phyloP scores from a whole-genome alignment of 2,329 filamentous ascomycete species.

The Ophiosphaerella narmari region DNA sequence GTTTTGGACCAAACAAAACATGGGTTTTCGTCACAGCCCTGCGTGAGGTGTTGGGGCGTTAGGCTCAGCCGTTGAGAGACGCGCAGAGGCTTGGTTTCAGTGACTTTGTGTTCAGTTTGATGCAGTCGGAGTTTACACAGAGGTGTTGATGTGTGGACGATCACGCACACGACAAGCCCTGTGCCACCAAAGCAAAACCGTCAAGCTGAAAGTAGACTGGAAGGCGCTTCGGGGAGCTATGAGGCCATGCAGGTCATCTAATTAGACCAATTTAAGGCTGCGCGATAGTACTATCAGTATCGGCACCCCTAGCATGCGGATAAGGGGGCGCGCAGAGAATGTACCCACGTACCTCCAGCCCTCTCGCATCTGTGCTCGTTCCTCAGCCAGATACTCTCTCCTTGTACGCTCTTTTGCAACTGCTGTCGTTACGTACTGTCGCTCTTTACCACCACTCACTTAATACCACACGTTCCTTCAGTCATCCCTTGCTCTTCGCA shows the following conservation, averaged over 20 bases:
- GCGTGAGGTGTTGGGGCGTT: constrained; percentile 15
- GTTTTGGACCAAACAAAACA: constrained; percentile 27
- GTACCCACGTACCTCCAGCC: constrained; percentile 32
- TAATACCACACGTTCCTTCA: constrained; percentile 34
- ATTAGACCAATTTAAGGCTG: constrained; percentile 42
- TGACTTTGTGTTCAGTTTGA: constrained; percentile 14
- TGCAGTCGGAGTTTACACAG: constrained; percentile 6
- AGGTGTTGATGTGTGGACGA: constrained; percentile 4
- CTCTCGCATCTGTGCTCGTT: constrained; percentile 24
- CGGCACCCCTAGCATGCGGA: constrained; percentile 33
- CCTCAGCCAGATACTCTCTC: constrained; percentile 18
- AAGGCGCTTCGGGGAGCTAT: constrained; percentile 27
- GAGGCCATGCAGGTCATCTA: constrained; percentile 40
- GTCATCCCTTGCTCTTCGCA: constrained; percentile 10
- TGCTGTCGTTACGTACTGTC: constrained; percentile 26
- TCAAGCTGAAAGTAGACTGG: constrained; percentile 28
- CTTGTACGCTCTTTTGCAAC: constrained; percentile 29
- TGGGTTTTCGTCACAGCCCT: constrained; percentile 25
- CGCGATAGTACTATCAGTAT: constrained; percentile 36
- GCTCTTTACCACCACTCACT: constrained; percentile 28
- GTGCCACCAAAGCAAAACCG: constrained; percentile 31
- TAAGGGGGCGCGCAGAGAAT: constrained; percentile 29
- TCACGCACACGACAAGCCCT: constrained; percentile 5
- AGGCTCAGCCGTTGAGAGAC: constrained; percentile 16
- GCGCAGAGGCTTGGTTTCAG: constrained; percentile 14